Conservation (phyloP, 2,329 filamentous ascomycete genomes). For the Colletotrichum chlorophyti region DNA sequence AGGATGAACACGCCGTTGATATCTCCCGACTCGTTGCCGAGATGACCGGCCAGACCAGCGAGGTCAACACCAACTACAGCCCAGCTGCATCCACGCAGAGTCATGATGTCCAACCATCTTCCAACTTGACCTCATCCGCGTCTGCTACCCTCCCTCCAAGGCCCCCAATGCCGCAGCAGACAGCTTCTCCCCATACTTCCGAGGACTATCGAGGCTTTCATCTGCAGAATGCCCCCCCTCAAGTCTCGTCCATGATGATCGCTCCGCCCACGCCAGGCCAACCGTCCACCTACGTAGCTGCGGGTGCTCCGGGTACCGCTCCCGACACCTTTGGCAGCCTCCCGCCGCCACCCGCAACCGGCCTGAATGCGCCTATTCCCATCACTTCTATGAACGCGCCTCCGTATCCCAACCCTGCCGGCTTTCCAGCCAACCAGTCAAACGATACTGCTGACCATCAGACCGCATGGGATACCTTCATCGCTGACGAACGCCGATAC, state of each 20-base stretch:
- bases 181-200: constrained; percentile 42
- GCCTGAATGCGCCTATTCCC: constrained; percentile 36
- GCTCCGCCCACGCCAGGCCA: constrained; percentile 41
- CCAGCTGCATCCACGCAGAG: constrained; percentile 11
- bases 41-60: constrained; percentile 43
- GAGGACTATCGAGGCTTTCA: constrained; percentile 37
- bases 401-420: constrained; percentile 39
- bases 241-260: constrained; percentile 34
- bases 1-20: constrained; percentile 42
- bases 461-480: constrained; percentile 74
- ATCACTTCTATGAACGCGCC: constrained; percentile 39
- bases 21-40: constrained; percentile 50
- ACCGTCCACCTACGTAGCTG: constrained; percentile 40
- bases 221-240: constrained; percentile 41
- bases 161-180: constrained; percentile 48
- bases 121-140: constrained; percentile 39
- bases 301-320: constrained; percentile 39
- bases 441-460: constrained; percentile 58
- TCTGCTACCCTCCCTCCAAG: constrained; percentile 54
- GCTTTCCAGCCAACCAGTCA: constrained; percentile 37
- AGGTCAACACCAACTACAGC: constrained; percentile 31
- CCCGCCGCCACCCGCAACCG: constrained; percentile 37
- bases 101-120: constrained; percentile 17
- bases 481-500: constrained; percentile 75
- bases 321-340: constrained; percentile 40